These are phyloP conservation scores for Ceratocystis cacaofunesta DNA, from an alignment of 2,329 filamentous ascomycete genomes.

Conservation along the genomic window DNA sequence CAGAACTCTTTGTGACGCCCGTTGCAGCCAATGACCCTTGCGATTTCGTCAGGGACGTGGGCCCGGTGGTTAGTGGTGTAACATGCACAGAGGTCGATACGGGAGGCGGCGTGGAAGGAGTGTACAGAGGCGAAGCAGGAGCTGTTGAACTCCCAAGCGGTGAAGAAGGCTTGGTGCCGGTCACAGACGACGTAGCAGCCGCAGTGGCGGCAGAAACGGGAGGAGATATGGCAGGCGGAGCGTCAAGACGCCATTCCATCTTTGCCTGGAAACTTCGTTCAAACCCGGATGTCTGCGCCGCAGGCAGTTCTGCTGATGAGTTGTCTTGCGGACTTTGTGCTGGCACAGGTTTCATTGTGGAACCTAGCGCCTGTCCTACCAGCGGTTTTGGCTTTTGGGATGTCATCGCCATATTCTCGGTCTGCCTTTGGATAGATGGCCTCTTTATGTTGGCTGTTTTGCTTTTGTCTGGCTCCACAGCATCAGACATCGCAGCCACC, in stretches of 20 bases:
- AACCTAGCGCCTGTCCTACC: background rate
- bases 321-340: background rate
- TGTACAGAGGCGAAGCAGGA: background rate
- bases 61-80: background rate
- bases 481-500: conserved; percentile 24
- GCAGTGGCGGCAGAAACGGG: background rate
- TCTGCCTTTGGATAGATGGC: background rate
- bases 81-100: background rate
- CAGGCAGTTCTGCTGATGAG: background rate
- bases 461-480: conserved; percentile 11
- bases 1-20: background rate
- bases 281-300: conserved; percentile 17
- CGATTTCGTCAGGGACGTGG: conserved; percentile 6
- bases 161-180: background rate
- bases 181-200: background rate
- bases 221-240: background rate
- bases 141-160: background rate
- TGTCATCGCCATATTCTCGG: background rate
- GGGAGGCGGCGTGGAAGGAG: conserved; percentile 5
- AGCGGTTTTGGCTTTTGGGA: background rate
- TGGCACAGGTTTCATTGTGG: background rate
- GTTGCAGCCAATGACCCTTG: background rate
- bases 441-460: background rate
- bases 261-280: conserved; percentile 40
- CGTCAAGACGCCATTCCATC: conserved; percentile 35